Conservation (phyloP, 192 early-diverging fungal species). For the Umbelopsis ramanniana region DNA sequence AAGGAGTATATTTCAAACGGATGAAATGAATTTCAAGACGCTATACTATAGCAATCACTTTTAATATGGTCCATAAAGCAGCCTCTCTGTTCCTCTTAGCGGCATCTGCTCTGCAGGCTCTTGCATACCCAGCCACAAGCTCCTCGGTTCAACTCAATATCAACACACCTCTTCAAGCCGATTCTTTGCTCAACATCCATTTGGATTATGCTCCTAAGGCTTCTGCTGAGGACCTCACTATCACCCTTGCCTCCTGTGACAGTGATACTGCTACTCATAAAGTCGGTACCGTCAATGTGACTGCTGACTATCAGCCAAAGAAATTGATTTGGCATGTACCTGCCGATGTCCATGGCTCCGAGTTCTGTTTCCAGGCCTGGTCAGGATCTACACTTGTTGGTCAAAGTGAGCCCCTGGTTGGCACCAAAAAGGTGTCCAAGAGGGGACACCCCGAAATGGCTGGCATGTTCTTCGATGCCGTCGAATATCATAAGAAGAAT, state of each 20-base stretch:
- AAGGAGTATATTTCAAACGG: background rate
- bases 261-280: background rate
- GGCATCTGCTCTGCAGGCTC: conserved; percentile 17
- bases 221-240: background rate
- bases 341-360: background rate
- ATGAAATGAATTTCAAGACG: background rate
- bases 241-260: background rate
- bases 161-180: background rate
- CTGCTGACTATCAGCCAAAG: conserved; percentile 11
- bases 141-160: background rate
- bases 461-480: conserved; percentile 29
- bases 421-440: conserved; percentile 15
- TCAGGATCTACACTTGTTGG: background rate
- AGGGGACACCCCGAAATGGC: conserved; percentile 22
- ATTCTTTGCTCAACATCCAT: conserved; percentile 17
- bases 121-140: background rate
- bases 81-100: conserved; percentile 20
- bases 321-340: conserved; percentile 26
- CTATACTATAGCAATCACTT: background rate
- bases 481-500: conserved; percentile 24
- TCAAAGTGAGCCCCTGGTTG: conserved; percentile 7
- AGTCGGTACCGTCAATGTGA: background rate
- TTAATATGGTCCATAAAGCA: conserved; percentile 5
- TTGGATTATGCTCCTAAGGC: conserved; percentile 7
- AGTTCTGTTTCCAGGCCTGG: conserved; percentile 11